Base-by-base conservation (phyloP, 2,329 filamentous ascomycete genomes). In the Alternaria burnsii region DNA sequence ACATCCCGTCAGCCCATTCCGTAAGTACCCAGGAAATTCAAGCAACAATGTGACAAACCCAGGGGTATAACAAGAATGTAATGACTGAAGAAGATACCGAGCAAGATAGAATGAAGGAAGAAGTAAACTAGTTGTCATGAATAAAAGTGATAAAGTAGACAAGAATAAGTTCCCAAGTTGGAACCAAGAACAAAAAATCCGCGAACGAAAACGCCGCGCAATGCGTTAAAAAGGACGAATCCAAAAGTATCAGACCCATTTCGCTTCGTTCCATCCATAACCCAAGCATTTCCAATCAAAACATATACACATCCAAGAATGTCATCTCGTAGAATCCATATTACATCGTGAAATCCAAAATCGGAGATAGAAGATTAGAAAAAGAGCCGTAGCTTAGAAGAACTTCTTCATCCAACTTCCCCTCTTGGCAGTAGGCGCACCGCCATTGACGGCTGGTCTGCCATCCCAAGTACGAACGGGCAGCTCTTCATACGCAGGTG, bases 361-460 rank as follows among this genome's bases (percentile, higher is more conserved):
- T 11, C n/a, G 20, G 8, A 22, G n/a, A 18, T 52, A 30, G 12
- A 38, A 46, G 20, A 40, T 18, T 32, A 46, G n/a, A 43, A 48
- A 46, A 38, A 28, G 52, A 41, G 32, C 10, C 38, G 34, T n/a
- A 22, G 36, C 9, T 52, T 48, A 73, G 40, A 73, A 67, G 12
- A 83, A 79, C 76, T 82, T 83, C 78, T 83, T 82, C 36, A 83
- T 78, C 80, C 80, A 82, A 62, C 81, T 82, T 11, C 75, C 76
- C 58, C 79, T 75, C 72, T 81, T 81, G n/a, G 72, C 75, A 32
- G 72, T 65, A 24, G 66, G 66, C 42, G 48, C 62, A 24, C 58
- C 58, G 34, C 65, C 66, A 4, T 70, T 73, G 18, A 72, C 67
- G 16, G 76, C 78, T 5, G 79, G 79, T 58, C 80, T 65, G 12